These are phyloP conservation scores for Lachancea lanzarotensis DNA, from an alignment of 805 yeast species.

Conservation along the genomic window DNA sequence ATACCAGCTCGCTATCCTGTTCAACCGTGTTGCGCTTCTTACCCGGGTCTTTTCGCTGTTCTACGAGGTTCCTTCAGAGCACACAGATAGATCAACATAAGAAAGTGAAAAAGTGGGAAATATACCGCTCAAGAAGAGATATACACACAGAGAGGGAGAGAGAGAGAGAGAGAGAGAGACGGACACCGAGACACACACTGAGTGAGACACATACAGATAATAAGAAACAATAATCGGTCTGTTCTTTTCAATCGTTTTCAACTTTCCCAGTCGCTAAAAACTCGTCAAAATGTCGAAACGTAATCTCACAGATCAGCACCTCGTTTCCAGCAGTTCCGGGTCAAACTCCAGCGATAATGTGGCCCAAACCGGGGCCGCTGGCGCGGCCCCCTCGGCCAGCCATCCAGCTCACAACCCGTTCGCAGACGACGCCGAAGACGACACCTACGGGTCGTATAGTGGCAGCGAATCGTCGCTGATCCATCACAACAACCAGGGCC, in stretches of 20 bases:
- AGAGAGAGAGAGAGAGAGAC: background rate
- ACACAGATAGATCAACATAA: too few relatives aligned
- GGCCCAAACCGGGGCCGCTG: background rate
- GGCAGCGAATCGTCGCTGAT: slow-evolving; percentile 11
- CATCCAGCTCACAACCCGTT: slow-evolving; percentile 10
- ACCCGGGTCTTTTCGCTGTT: too few relatives aligned
- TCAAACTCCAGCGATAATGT: slow-evolving; percentile 1
- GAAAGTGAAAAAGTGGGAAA: too few relatives aligned
- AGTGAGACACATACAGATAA: too few relatives aligned
- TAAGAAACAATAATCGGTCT: too few relatives aligned
- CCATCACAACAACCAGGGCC: slow-evolving; percentile 3
- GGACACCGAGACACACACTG: too few relatives aligned
- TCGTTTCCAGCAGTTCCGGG: background rate
- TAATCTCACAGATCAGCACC: slow-evolving; percentile 15
- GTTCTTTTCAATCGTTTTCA: too few relatives aligned
- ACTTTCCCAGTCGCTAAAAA: too few relatives aligned
- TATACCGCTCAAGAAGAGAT: too few relatives aligned
- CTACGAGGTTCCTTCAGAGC: background rate
- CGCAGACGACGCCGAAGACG: slow-evolving; percentile 11
- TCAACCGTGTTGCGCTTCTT: too few relatives aligned
- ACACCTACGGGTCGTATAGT: slow-evolving; percentile 8
- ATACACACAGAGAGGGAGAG: background rate
- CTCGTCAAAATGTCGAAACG: slow-evolving; percentile 18
- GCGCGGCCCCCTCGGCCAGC: background rate
- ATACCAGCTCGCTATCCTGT: too few relatives aligned